Base-by-base conservation (phyloP, 257 asterid genomes). In the Avicennia marina region DNA sequence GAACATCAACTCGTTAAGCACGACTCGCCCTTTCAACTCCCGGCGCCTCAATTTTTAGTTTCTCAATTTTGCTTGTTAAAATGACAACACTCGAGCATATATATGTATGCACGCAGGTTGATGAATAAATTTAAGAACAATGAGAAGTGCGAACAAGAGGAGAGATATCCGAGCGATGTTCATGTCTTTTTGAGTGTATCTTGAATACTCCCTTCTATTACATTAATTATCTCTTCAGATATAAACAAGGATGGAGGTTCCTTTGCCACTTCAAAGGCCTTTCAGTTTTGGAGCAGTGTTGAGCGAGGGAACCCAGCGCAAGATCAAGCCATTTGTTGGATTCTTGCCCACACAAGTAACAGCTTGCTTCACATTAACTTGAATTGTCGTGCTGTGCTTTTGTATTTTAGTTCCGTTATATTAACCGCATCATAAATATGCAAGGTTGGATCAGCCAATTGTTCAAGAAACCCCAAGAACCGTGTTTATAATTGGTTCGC, bases 251-350 rank as follows among this genome's bases (percentile, higher is more conserved):
- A 88, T 91, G 98, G 95, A 85, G 70, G 69, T 71, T n/a, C 67
- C 85, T 40, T 63, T 83, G 84, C 83, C 84, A 26, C 54, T 75
- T 57, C 94, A 65, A 29, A 80, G 67, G 65, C 78, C 86, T 29
- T 50, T 68, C 69, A 60, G 77, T 20, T 73, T 75, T 68, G 69
- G 77, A 66, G 63, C 70, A 27, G 58, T 54, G 60, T 39, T 47
- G 24, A 43, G 54, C 21, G 57, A 54, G 62, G 55, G 69, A 62
- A 57, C 71, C 26, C 77, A 65, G 43, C 39, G 65, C 68, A 79
- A 77, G 88, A 78, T 78, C 68, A 80, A 75, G 66, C 81, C 93
- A 42, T 77, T 80, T 66, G 17, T 75, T 19, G 89, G 96, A 16
- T 74, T 86, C 63, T 48, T 60, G 33, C 87, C 90, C 67, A 51